A percentile compares a stretch with the other conserved stretches of the same genome.
These are phyloP conservation scores for Aureobasidium musti DNA, from an alignment of 2,329 filamentous ascomycete genomes.

Conservation along the genomic window DNA sequence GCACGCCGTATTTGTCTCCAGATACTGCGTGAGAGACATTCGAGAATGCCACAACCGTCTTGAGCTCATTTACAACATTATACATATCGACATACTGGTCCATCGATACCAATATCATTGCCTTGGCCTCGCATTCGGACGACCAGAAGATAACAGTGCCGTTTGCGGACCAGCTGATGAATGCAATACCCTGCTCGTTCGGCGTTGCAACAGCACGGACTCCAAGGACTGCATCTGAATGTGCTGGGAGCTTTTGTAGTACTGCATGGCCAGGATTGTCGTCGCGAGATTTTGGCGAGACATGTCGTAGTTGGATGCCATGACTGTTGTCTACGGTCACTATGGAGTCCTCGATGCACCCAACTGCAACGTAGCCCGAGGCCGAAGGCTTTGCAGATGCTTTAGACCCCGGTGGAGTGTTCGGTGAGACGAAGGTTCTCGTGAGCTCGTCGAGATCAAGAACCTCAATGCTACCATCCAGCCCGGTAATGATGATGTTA, in stretches of 20 bases:
- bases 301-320: constrained; percentile 60
- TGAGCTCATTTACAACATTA: constrained; percentile 58
- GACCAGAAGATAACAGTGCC: constrained; percentile 85
- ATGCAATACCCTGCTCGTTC: constrained; percentile 66
- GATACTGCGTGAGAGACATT: constrained; percentile 70
- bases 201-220: constrained; percentile 65
- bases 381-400: constrained; percentile 3
- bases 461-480: constrained; percentile 58
- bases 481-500: constrained; percentile 68
- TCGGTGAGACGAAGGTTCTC: constrained; percentile 14
- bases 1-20: constrained; percentile 82
- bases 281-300: constrained; percentile 18
- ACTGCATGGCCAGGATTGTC: constrained; percentile 11
- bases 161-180: constrained; percentile 85
- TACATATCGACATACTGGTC: constrained; percentile 60
- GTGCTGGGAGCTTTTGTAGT: constrained; percentile 55
- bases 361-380: constrained; percentile 30
- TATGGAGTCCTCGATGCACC: constrained; percentile 32
- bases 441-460: constrained; percentile 45
- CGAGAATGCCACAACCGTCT: constrained; percentile 59
- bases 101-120: constrained; percentile 66
- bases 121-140: constrained; percentile 66
- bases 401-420: neutral
- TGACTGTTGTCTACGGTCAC: constrained; percentile 69
- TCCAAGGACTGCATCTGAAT: constrained; percentile 65